Evolutionary conservation across 2,329 filamentous ascomycete genomes (phyloP).

Genomic region (Ceratocystis ficicola): DNA sequence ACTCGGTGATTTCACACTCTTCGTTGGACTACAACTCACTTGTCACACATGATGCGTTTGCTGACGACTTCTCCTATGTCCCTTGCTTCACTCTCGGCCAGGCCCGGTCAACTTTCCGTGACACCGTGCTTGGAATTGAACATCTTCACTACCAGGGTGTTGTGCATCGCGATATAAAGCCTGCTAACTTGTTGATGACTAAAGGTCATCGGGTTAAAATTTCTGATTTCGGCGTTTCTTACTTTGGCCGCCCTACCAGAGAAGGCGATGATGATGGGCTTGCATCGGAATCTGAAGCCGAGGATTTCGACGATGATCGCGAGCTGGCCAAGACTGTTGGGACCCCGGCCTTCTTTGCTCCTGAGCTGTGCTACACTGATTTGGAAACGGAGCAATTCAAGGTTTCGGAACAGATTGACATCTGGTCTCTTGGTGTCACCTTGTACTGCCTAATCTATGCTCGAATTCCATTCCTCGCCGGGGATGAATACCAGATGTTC

Average conservation of each 20-base stretch:
- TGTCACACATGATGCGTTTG: conserved; percentile 49
- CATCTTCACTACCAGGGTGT: conserved; percentile 84
- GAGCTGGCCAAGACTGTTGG: conserved; percentile 97
- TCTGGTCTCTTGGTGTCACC: conserved; percentile 94
- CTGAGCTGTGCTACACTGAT: conserved; percentile 87
- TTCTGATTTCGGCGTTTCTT: conserved; percentile 96
- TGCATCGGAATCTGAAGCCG: conserved; percentile 67
- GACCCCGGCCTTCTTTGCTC: conserved; percentile 93
- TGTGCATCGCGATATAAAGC: conserved; percentile 75
- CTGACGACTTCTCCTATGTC: conserved; percentile 85
- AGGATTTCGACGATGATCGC: conserved; percentile 80
- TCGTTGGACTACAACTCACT: conserved; percentile 47
- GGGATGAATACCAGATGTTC: conserved; percentile 87
- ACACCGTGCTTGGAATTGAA: conserved; percentile 84
- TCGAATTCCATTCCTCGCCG: conserved; percentile 81
- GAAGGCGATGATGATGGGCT: conserved; percentile 69
- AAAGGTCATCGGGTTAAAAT: conserved; percentile 84
- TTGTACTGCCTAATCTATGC: conserved; percentile 92
- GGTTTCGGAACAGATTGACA: conserved; percentile 86
- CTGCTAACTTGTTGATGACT: conserved; percentile 82
- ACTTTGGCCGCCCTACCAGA: conserved; percentile 77
- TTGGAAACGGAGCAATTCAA: conserved; percentile 55
- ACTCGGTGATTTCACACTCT: conserved; percentile 60
- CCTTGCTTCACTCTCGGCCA: conserved; percentile 81
- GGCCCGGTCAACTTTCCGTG: conserved; percentile 73